Evolutionary conservation across 169 alveolate genomes (phyloP).

Genomic region (Plasmodium sp.): DNA sequence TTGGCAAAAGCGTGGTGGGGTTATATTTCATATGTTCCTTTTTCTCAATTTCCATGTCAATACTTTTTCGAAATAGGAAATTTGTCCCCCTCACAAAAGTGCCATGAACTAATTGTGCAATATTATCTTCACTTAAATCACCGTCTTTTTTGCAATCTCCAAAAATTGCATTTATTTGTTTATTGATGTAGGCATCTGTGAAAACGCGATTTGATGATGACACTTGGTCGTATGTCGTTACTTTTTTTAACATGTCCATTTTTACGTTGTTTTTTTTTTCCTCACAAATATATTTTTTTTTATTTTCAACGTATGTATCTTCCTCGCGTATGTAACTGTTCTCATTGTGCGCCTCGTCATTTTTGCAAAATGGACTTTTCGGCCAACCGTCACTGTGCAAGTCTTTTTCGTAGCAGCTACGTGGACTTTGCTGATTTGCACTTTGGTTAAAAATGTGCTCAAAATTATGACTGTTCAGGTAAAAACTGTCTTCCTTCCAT

Average conservation of each 20-base stretch:
- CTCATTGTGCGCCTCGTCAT: neutral
- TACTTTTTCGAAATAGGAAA: conserved; percentile 8
- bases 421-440: neutral
- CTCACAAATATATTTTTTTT: neutral
- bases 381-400: neutral
- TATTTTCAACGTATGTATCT: conserved; percentile 6
- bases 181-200: conserved; percentile 16
- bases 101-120: neutral
- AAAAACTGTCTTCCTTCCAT: conserved; percentile 1
- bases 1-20: neutral
- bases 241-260: conserved; percentile 45
- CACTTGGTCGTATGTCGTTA: conserved; percentile 10
- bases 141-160: conserved; percentile 18
- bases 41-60: conserved; percentile 22
- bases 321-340: neutral
- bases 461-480: conserved; percentile 50
- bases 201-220: conserved; percentile 24
- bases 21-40: conserved; percentile 3
- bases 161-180: conserved; percentile 6
- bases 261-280: conserved; percentile 8
- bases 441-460: conserved; percentile 14
- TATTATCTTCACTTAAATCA: conserved; percentile 13
- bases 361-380: conserved; percentile 3
- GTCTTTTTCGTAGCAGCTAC: conserved; percentile 13
- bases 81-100: neutral